A percentile compares a stretch with the other conserved stretches of the same genome.
Conservation (phyloP, 208 protist species). For the Balamuthia mandrillaris region DNA sequence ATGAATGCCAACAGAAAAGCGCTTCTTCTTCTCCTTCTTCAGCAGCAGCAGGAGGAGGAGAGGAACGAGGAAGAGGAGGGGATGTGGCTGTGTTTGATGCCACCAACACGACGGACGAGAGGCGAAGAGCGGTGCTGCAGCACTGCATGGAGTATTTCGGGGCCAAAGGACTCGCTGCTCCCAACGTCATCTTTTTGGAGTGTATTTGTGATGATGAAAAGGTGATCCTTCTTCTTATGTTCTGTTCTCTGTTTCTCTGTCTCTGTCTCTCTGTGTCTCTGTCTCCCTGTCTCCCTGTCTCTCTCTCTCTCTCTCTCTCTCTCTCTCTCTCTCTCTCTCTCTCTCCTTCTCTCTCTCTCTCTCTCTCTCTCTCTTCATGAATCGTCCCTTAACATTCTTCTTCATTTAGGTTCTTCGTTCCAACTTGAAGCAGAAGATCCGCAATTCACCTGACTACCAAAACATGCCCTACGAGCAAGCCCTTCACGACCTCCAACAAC, state of each 20-base stretch:
- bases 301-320: no score
- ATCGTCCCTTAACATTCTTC: conserved; percentile 14
- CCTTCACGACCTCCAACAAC: neutral
- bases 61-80: neutral
- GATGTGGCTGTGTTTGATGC: conserved; percentile 47
- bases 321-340: no score
- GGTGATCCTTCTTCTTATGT: no score
- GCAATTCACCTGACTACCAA: neutral
- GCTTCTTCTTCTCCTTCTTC: neutral
- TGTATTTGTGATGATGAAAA: neutral
- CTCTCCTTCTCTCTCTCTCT: no score
- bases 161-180: no score
- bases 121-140: neutral
- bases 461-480: conserved; percentile 4
- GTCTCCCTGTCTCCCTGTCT: no score
- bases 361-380: no score
- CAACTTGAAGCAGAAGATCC: conserved; percentile 20
- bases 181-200: conserved; percentile 46
- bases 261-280: no score
- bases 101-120: conserved; percentile 39
- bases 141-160: neutral
- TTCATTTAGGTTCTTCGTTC: conserved; percentile 20
- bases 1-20: neutral
- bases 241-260: no score
- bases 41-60: neutral